phyloP scores from a whole-genome alignment of 768 basidiomycete species.

The Boletus subparvulus region DNA sequence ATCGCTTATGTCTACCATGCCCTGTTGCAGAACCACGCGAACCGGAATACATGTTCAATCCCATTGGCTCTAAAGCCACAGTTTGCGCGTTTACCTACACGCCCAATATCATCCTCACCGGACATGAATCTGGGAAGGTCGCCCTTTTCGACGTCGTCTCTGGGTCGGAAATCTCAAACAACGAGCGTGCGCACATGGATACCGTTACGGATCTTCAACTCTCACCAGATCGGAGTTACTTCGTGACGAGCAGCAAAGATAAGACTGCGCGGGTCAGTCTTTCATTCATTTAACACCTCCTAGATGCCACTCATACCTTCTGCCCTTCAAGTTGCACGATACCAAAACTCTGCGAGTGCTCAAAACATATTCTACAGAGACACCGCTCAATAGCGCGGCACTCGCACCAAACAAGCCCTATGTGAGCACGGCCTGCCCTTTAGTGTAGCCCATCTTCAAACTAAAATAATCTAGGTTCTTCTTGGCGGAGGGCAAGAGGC shows the following conservation, averaged over 20 bases:
- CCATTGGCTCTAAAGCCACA: slow-evolving; percentile 93
- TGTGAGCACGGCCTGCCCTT: slow-evolving; percentile 40
- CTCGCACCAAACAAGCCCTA: slow-evolving; percentile 84
- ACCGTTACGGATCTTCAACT: slow-evolving; percentile 91
- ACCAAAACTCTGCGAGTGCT: slow-evolving; percentile 85
- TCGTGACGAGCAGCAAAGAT: slow-evolving; percentile 95
- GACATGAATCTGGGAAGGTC: slow-evolving; percentile 95
- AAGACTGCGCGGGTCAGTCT: slow-evolving; percentile 83
- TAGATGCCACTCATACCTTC: not conserved
- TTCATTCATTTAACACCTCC: not conserved
- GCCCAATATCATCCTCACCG: slow-evolving; percentile 81
- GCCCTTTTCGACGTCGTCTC: slow-evolving; percentile 86
- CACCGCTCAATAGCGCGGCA: slow-evolving; percentile 92
- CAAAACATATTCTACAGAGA: slow-evolving; percentile 92
- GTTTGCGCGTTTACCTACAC: slow-evolving; percentile 88
- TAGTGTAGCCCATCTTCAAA: not conserved
- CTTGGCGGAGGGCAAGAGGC: slow-evolving; percentile 98
- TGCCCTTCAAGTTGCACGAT: slow-evolving; percentile 68
- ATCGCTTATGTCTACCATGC: slow-evolving; percentile 2
- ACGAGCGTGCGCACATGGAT: slow-evolving; percentile 87
- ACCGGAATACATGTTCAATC: slow-evolving; percentile 77
- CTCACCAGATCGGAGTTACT: slow-evolving; percentile 87
- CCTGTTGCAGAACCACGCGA: slow-evolving; percentile 63
- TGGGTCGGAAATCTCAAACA: slow-evolving; percentile 78
- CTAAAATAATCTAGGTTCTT: slow-evolving; percentile 54